A percentile compares a stretch with the other conserved stretches of the same genome.
Conservation (phyloP, 1,284 basidiomycete species). For the Ganoderma resinaceum region DNA sequence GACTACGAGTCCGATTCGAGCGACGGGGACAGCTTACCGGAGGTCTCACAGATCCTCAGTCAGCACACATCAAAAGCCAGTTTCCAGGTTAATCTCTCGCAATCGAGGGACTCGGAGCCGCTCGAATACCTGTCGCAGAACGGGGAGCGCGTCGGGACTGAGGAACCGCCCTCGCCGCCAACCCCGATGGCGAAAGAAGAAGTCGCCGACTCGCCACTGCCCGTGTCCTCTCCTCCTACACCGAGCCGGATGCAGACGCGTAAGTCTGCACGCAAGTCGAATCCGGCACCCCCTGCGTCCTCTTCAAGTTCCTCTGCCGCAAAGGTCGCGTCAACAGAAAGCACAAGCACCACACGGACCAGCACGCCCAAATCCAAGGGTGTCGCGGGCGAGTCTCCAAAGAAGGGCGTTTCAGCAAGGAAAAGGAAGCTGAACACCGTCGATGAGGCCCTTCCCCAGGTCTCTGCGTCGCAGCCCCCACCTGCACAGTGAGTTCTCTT, state of each 20-base stretch:
- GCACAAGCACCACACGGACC: background rate
- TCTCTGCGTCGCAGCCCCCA: conserved; percentile 7
- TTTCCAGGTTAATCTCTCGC: background rate
- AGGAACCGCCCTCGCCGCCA: background rate
- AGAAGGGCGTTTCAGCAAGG: conserved; percentile 1
- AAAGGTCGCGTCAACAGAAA: background rate
- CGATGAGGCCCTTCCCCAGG: background rate
- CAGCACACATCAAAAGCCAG: background rate
- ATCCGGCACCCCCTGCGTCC: background rate
- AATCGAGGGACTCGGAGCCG: background rate
- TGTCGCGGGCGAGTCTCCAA: background rate
- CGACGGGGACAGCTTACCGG: conserved; percentile 16
- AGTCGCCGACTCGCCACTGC: background rate
- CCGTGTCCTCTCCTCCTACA: background rate
- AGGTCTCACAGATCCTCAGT: conserved; percentile 16
- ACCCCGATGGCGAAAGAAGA: background rate
- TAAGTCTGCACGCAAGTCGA: background rate
- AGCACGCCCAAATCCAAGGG: background rate
- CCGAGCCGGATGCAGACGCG: background rate
- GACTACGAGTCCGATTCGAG: conserved; percentile 4
- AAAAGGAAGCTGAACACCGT: conserved; percentile 7
- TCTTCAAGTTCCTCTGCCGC: background rate
- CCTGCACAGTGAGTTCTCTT: conserved; percentile 2
- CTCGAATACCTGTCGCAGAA: background rate
- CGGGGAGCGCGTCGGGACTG: background rate